Evolutionary conservation across 2,329 filamentous ascomycete species (phyloP).

Genomic region (Trichophyton mentagrophytes): DNA sequence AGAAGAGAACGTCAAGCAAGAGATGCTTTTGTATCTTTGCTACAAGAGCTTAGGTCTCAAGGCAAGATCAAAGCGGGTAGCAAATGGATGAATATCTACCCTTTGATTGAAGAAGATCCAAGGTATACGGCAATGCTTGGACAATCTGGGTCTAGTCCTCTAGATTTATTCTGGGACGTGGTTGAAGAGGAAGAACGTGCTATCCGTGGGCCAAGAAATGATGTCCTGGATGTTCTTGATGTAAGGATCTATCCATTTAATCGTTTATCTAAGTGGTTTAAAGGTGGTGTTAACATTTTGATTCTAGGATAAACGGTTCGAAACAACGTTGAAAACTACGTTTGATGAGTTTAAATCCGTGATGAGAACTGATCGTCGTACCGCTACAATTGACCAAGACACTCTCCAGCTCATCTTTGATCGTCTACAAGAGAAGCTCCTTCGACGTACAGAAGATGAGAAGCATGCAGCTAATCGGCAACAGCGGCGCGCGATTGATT

Average conservation of each 20-base stretch:
- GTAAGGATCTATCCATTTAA: constrained; percentile 33
- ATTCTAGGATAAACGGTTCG: constrained; percentile 71
- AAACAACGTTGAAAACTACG: constrained; percentile 73
- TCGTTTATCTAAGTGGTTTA: neutral
- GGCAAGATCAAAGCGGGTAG: constrained; percentile 79
- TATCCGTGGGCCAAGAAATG: constrained; percentile 67
- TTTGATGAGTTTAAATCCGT: constrained; percentile 77
- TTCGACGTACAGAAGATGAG: constrained; percentile 71
- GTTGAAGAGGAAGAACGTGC: constrained; percentile 86
- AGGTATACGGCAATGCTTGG: constrained; percentile 76
- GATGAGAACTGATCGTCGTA: constrained; percentile 75
- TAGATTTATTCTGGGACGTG: constrained; percentile 92
- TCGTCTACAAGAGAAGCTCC: constrained; percentile 73
- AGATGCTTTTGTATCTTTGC: constrained; percentile 63
- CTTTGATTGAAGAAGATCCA: constrained; percentile 62
- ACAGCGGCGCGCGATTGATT: constrained; percentile 72
- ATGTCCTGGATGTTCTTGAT: constrained; percentile 77
- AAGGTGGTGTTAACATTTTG: constrained; percentile 22
- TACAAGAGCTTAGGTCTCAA: constrained; percentile 58
- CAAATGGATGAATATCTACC: constrained; percentile 76
- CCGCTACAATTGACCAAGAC: constrained; percentile 72
- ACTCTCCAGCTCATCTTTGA: constrained; percentile 72
- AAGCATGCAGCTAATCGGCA: constrained; percentile 69
- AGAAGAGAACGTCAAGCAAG: constrained; percentile 76
- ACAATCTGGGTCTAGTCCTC: constrained; percentile 68